phyloP scores from a whole-genome alignment of 306 rosid species.

The Ceratonia siliqua region DNA sequence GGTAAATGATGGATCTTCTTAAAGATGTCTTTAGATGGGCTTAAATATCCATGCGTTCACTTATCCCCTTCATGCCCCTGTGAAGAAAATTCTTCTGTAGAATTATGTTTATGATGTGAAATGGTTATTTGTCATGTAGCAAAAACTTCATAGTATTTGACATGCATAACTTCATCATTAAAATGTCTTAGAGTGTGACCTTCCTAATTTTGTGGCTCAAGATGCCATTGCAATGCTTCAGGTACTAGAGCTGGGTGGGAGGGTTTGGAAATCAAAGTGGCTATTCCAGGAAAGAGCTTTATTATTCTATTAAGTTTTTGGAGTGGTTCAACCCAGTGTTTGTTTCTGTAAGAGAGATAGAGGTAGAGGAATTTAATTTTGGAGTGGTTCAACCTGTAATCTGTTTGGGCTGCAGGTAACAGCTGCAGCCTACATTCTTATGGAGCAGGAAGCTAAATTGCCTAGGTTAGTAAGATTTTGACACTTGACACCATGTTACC shows the following conservation, averaged over 20 bases:
- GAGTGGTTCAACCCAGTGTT: neutral
- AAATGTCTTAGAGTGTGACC: neutral
- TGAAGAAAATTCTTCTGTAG: no score
- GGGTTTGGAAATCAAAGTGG: neutral
- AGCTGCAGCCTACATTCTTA: neutral
- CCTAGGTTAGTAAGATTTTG: neutral
- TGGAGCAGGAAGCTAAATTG: neutral
- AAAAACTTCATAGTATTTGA: no score
- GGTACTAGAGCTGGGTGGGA: neutral
- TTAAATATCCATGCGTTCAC: no score
- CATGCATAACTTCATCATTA: neutral
- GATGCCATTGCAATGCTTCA: neutral
- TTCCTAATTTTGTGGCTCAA: neutral
- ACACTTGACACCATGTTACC: neutral
- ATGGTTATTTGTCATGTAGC: no score
- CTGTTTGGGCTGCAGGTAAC: neutral
- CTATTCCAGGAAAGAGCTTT: neutral
- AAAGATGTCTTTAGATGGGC: no score
- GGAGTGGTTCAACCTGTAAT: neutral
- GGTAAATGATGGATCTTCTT: no score
- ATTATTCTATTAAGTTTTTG: neutral
- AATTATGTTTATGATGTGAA: no score
- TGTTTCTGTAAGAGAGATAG: neutral
- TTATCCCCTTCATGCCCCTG: no score
- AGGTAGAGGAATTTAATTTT: neutral